Conservation (phyloP, 192 early-diverging fungal species). For the Rhizophagus clarus region DNA sequence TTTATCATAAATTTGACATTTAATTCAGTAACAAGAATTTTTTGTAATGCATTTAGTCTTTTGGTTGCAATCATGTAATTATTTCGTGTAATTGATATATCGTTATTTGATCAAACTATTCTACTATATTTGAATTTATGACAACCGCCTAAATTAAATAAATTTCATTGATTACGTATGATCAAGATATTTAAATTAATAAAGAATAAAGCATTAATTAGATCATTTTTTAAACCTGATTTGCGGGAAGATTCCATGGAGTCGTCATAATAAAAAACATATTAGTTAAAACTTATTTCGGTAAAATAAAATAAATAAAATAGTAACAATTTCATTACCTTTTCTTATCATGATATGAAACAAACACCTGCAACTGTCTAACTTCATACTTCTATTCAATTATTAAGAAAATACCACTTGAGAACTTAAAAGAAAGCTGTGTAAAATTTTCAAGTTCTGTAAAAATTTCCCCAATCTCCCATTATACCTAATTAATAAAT, state of each 20-base stretch:
- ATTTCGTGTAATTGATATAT: not conserved
- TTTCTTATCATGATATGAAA: slow-evolving; percentile 64
- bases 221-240: slow-evolving; percentile 49
- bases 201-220: too few relatives aligned
- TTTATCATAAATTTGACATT: not conserved
- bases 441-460: slow-evolving; percentile 48
- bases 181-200: too few relatives aligned
- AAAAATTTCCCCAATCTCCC: slow-evolving; percentile 72
- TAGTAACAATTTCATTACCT: slow-evolving; percentile 30
- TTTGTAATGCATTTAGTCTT: slow-evolving; percentile 39
- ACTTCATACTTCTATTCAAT: slow-evolving; percentile 64
- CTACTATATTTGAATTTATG: slow-evolving; percentile 64
- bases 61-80: slow-evolving; percentile 50
- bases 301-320: too few relatives aligned
- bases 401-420: not conserved
- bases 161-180: not conserved
- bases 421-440: not conserved
- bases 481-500: slow-evolving; percentile 71
- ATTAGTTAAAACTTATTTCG: too few relatives aligned
- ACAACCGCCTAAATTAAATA: slow-evolving; percentile 54
- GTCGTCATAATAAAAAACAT: too few relatives aligned
- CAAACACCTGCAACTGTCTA: slow-evolving; percentile 69
- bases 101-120: slow-evolving; percentile 47
- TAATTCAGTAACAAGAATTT: slow-evolving; percentile 9
- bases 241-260: slow-evolving; percentile 81